Evolutionary conservation across 2,329 filamentous ascomycete genomes (phyloP).

Genomic region (Microcyclospora tardicrescens): DNA sequence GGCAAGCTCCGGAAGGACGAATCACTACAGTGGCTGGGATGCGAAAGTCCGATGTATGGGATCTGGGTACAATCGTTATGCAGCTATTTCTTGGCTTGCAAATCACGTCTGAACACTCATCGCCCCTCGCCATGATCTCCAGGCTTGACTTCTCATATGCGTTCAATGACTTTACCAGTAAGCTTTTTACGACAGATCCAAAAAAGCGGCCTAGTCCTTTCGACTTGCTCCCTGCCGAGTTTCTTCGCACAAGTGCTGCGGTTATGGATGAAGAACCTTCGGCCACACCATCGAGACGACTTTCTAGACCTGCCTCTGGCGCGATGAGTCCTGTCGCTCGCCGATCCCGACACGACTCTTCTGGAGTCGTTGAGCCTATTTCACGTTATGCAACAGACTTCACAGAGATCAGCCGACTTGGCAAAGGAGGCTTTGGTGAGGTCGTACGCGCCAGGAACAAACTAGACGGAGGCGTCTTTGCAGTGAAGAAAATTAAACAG

Average conservation of each 20-base stretch:
- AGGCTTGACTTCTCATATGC: conserved; percentile 59
- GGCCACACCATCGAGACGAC: background rate
- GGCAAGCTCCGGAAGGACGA: conserved; percentile 11
- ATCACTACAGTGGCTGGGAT: conserved; percentile 18
- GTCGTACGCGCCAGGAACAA: conserved; percentile 93
- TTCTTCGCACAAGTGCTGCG: conserved; percentile 38
- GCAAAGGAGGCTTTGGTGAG: conserved; percentile 90
- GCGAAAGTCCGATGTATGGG: conserved; percentile 86
- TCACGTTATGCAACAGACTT: conserved; percentile 84
- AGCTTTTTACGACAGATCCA: conserved; percentile 72
- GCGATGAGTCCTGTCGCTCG: conserved; percentile 9
- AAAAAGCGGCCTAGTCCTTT: conserved; percentile 80
- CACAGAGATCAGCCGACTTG: conserved; percentile 74
- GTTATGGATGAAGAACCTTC: conserved; percentile 20
- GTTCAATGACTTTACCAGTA: conserved; percentile 65
- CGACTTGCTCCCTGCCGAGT: conserved; percentile 48
- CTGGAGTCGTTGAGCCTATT: conserved; percentile 13
- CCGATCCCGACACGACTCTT: conserved; percentile 22
- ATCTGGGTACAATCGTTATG: conserved; percentile 78
- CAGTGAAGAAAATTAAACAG: conserved; percentile 90
- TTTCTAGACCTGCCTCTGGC: background rate
- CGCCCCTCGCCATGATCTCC: conserved; percentile 60
- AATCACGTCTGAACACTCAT: conserved; percentile 62
- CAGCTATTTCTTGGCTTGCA: conserved; percentile 89
- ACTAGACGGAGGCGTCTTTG: conserved; percentile 84